A percentile compares a stretch with the other conserved stretches of the same genome.
phyloP scores from a whole-genome alignment of 345 rosid species.

The Camelina neglecta region DNA sequence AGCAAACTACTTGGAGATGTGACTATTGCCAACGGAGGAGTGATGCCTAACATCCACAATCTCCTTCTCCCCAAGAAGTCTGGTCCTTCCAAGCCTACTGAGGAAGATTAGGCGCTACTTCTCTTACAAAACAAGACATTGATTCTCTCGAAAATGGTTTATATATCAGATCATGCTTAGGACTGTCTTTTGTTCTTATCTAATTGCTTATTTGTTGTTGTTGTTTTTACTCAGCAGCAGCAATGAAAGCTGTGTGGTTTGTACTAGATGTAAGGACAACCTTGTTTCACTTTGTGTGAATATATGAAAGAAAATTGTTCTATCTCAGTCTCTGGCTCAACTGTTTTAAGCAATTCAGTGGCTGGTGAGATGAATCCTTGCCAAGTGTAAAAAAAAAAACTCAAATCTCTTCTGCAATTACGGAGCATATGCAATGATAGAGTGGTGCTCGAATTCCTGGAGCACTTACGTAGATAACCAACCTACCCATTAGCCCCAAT shows the following conservation, averaged over 20 bases:
- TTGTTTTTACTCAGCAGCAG: conserved; percentile 4
- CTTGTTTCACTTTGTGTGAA: conserved; percentile 30
- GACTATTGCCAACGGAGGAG: conserved; percentile 93
- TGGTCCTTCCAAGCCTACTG: conserved; percentile 56
- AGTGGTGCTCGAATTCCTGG: too few relatives aligned
- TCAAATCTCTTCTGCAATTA: too few relatives aligned
- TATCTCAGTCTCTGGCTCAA: too few relatives aligned
- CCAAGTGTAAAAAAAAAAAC: too few relatives aligned
- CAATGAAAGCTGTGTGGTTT: conserved; percentile 8
- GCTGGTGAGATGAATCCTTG: too few relatives aligned
- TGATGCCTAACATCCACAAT: conserved; percentile 97
- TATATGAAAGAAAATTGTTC: conserved; percentile 55
- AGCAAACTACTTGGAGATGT: conserved; percentile 94
- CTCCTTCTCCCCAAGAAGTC: conserved; percentile 90
- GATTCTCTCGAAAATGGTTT: neutral
- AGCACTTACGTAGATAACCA: too few relatives aligned
- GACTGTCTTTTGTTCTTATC: neutral
- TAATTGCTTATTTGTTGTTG: neutral
- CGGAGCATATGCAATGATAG: too few relatives aligned
- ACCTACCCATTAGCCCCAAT: too few relatives aligned
- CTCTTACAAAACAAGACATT: neutral
- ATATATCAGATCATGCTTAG: neutral
- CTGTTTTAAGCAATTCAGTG: too few relatives aligned
- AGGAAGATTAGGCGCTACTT: conserved; percentile 56
- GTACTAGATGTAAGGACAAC: conserved; percentile 7